A percentile compares a stretch with the other conserved stretches of the same genome.
phyloP scores from a whole-genome alignment of 768 basidiomycete species.

The Pleurotus tuoliensis region DNA sequence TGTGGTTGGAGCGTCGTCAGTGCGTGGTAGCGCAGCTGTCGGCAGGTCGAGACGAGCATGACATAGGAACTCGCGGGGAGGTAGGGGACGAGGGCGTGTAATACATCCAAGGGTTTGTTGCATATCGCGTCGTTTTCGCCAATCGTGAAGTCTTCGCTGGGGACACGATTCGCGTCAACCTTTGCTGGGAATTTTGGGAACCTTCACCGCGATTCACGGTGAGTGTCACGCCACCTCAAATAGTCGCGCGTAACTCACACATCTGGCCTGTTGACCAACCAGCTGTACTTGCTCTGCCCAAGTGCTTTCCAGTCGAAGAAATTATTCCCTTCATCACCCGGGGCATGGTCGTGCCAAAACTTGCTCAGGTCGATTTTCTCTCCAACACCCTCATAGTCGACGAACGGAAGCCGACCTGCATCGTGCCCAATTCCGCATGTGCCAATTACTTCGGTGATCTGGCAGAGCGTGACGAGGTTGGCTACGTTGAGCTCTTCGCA shows the following conservation, averaged over 20 bases:
- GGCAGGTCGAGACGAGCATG: conserved; percentile 20
- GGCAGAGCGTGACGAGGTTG: conserved; percentile 10
- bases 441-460: conserved; percentile 18
- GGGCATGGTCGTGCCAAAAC: conserved; percentile 14
- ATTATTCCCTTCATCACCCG: conserved; percentile 4
- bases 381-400: conserved; percentile 19
- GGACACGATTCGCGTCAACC: conserved; percentile 13
- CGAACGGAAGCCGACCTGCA: conserved; percentile 14
- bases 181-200: not conserved
- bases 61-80: conserved; percentile 17
- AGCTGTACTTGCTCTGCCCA: conserved; percentile 10
- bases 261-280: conserved; percentile 18
- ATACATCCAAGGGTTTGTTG: conserved; percentile 17
- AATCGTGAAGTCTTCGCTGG: not conserved
- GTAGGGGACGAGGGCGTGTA: conserved; percentile 18
- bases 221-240: too few relatives aligned
- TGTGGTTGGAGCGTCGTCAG: conserved; percentile 19
- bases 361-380: conserved; percentile 16
- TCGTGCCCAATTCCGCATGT: conserved; percentile 13
- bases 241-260: conserved; percentile 11
- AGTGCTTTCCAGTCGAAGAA: conserved; percentile 19
- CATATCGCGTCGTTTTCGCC: conserved; percentile 15
- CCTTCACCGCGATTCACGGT: not conserved
- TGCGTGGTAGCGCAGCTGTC: conserved; percentile 19
- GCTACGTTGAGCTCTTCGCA: conserved; percentile 9